Conservation (phyloP, 495 filamentous ascomycete species). For the Cryomyces minteri region DNA sequence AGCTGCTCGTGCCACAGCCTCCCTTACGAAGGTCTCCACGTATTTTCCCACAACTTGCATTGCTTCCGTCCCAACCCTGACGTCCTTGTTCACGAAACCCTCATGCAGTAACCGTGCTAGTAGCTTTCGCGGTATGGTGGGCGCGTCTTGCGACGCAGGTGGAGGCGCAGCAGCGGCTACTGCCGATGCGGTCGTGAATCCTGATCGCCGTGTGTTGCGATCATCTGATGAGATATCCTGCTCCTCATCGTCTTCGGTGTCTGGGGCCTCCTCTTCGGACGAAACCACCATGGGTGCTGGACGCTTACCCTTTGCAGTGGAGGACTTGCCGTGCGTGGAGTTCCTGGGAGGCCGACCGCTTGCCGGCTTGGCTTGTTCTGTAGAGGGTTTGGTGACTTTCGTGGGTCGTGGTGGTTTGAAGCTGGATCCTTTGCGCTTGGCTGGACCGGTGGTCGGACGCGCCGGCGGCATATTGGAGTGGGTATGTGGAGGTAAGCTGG, state of each 20-base stretch:
- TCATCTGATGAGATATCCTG: conserved; percentile 1
- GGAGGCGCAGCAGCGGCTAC: neutral
- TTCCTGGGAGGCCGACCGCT: neutral
- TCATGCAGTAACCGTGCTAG: conserved; percentile 60
- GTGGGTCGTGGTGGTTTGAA: neutral
- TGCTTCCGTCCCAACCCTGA: conserved; percentile 62
- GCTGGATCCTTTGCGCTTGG: neutral
- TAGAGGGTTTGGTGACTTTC: neutral
- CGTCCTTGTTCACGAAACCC: conserved; percentile 50
- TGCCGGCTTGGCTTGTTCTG: neutral
- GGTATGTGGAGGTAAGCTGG: too few relatives aligned
- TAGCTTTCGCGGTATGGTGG: conserved; percentile 47
- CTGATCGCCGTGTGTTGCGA: conserved; percentile 1
- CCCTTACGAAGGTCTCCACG: conserved; percentile 79
- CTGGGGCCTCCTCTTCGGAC: conserved; percentile 2
- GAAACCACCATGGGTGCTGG: neutral
- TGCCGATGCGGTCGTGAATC: neutral
- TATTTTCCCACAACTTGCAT: conserved; percentile 66
- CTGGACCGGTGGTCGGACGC: neutral
- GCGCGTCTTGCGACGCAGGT: neutral
- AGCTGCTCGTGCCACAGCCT: conserved; percentile 70
- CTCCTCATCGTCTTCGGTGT: conserved; percentile 3
- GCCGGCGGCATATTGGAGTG: neutral
- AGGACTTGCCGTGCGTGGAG: neutral
- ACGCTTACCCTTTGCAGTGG: neutral